Percentiles rank a stretch among this genome's conserved stretches.
Evolutionary conservation across 2,329 filamentous ascomycete species (phyloP).

Genomic region (Alternaria postmessia): DNA sequence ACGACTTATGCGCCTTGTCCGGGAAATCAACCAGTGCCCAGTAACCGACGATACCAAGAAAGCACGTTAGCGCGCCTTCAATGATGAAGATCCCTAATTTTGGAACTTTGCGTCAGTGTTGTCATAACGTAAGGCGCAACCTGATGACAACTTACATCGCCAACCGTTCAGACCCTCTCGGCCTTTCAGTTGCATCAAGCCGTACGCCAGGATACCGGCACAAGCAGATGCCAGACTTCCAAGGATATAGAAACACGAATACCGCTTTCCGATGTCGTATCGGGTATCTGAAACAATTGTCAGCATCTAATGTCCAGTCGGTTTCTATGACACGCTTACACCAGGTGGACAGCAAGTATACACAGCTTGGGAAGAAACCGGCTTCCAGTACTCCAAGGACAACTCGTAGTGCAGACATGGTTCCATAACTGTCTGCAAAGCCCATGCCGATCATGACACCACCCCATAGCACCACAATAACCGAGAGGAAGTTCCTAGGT

Average conservation of each 20-base stretch:
- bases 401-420: slow-evolving; percentile 49
- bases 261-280: slow-evolving; percentile 75
- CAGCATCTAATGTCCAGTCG: background rate
- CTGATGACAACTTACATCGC: slow-evolving; percentile 42
- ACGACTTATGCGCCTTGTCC: slow-evolving; percentile 53
- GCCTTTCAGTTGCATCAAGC: slow-evolving; percentile 71
- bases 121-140: slow-evolving; percentile 14
- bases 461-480: slow-evolving; percentile 52
- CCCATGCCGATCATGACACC: slow-evolving; percentile 56
- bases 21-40: slow-evolving; percentile 58
- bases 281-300: slow-evolving; percentile 43
- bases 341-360: slow-evolving; percentile 57
- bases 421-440: slow-evolving; percentile 48
- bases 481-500: slow-evolving; percentile 47
- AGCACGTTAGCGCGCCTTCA: slow-evolving; percentile 52
- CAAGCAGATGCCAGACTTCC: slow-evolving; percentile 72
- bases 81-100: slow-evolving; percentile 55
- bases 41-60: slow-evolving; percentile 52
- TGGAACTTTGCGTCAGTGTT: slow-evolving; percentile 44
- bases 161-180: slow-evolving; percentile 57
- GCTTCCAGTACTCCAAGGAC: slow-evolving; percentile 54
- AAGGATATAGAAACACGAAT: slow-evolving; percentile 73
- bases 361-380: slow-evolving; percentile 53
- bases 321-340: slow-evolving; percentile 3
- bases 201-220: slow-evolving; percentile 74